These are phyloP conservation scores for Gossypium raimondii DNA, from an alignment of 345 rosid species.

Conservation along the genomic window DNA sequence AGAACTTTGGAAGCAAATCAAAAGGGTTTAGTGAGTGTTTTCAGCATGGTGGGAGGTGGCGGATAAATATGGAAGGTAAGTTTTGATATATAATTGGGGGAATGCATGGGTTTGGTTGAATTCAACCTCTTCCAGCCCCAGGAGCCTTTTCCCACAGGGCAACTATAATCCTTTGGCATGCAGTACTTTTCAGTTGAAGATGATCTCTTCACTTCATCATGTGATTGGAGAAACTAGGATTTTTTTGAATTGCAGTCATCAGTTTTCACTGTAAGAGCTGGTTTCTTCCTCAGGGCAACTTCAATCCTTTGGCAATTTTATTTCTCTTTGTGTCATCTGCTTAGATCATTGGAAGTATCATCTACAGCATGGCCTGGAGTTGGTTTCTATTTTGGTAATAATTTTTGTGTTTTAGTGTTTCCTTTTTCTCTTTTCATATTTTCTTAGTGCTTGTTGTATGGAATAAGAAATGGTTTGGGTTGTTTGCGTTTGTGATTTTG, in stretches of 20 bases:
- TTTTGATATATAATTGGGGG: not conserved
- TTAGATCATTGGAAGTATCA: not conserved
- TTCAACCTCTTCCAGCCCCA: not conserved
- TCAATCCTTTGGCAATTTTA: constrained; percentile 38
- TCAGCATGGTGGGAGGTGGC: constrained; percentile 22
- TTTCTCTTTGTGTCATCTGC: constrained; percentile 7
- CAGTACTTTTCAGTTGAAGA: constrained; percentile 2
- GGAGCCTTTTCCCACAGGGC: constrained; percentile 25
- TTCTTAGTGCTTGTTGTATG: not conserved
- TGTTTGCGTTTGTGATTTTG: not conserved
- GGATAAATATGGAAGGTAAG: not conserved
- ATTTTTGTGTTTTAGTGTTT: not conserved
- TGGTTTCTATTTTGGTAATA: constrained; percentile 2
- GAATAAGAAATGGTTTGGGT: constrained; percentile 1
- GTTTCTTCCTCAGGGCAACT: constrained; percentile 35
- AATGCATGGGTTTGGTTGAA: not conserved
- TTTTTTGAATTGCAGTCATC: not conserved
- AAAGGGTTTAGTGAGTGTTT: not conserved
- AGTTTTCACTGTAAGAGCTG: not conserved
- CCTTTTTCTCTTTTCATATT: not conserved
- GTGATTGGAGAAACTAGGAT: not conserved
- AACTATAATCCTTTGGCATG: constrained; percentile 42
- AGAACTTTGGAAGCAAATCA: not conserved
- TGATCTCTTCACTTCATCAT: not conserved
- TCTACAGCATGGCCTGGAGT: not conserved